Evolutionary conservation across 139 green algal species (phyloP).

Genomic region (Microglena sp.): DNA sequence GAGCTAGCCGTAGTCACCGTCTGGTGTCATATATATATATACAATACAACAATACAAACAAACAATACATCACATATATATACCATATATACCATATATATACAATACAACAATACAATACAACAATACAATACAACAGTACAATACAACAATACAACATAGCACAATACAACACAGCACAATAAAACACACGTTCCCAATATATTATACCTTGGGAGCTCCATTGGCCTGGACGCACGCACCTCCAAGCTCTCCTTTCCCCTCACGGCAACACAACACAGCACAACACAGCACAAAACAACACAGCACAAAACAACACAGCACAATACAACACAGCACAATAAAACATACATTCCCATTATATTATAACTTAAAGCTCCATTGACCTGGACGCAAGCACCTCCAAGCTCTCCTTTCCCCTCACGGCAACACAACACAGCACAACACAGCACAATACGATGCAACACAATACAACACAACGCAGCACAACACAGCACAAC

Average conservation of each 20-base stretch:
- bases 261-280: neutral
- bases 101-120: too few relatives aligned
- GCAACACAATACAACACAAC: constrained; percentile 1
- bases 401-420: too few relatives aligned
- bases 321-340: neutral
- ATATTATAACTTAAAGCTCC: neutral
- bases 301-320: too few relatives aligned
- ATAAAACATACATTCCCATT: neutral
- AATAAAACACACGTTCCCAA: neutral
- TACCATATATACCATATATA: too few relatives aligned
- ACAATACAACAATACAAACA: too few relatives aligned
- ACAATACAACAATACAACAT: neutral
- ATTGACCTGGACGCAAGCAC: too few relatives aligned
- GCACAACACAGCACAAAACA: neutral
- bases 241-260: too few relatives aligned
- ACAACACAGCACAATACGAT: neutral
- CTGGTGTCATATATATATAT: too few relatives aligned
- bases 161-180: neutral
- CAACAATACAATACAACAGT: neutral
- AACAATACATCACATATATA: too few relatives aligned
- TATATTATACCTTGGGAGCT: neutral
- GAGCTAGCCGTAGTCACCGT: too few relatives aligned
- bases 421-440: neutral
- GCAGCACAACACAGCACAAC: neutral
- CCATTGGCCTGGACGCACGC: too few relatives aligned